Evolutionary conservation across 306 rosid genomes (phyloP).

Genomic region (Medicago lupulina): DNA sequence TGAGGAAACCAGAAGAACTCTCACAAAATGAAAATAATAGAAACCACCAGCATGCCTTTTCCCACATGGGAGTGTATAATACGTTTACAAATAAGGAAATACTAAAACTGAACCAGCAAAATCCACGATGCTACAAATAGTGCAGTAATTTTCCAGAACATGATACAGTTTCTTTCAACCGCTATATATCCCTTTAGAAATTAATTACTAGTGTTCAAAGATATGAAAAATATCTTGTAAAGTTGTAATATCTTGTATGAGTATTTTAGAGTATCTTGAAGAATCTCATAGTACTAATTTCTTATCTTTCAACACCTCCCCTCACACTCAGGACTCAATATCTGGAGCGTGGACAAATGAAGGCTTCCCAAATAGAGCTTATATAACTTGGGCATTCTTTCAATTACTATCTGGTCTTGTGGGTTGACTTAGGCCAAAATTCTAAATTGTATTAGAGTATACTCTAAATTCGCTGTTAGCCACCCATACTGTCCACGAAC

Average conservation of each 20-base stretch:
- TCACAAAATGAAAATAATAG: background rate
- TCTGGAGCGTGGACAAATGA: background rate
- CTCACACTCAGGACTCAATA: background rate
- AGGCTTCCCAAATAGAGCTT: background rate
- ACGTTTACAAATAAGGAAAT: background rate
- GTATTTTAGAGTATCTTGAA: background rate
- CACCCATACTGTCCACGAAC: background rate
- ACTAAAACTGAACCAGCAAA: constrained; percentile 6
- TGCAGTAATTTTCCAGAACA: background rate
- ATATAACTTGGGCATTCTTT: background rate
- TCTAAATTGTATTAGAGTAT: background rate
- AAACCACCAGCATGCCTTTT: background rate
- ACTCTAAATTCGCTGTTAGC: background rate
- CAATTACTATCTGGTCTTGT: background rate
- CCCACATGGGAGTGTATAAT: background rate
- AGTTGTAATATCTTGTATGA: background rate
- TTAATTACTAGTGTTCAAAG: background rate
- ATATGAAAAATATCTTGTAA: too few relatives aligned
- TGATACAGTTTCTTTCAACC: constrained; percentile 21
- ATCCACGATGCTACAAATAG: background rate
- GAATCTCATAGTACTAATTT: background rate
- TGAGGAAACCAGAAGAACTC: constrained; percentile 22
- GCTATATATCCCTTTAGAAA: constrained; percentile 8
- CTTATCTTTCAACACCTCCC: background rate
- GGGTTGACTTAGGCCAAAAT: background rate